Evolutionary conservation across 441 rosid species (phyloP), one percentile per base, ranked within the genome.

Genomic region (Geranium incanum): DNA sequence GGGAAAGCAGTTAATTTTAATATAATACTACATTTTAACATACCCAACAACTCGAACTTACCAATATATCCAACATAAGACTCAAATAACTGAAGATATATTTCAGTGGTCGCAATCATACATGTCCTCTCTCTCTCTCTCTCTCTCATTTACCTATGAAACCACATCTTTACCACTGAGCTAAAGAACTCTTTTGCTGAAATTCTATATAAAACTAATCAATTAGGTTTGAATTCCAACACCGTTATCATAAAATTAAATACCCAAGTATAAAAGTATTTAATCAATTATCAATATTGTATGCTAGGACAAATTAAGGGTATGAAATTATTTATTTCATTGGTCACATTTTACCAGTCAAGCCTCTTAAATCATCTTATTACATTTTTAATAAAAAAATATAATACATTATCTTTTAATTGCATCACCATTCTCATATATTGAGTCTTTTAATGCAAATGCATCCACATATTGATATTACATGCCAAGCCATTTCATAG

Each of bases 401-500:
- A 13, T 65, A 65, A 64, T 13, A 3, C 9, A 64, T 64, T 64
- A 23, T 62, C 5, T 62, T 62, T 62, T n/a, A 62, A 62, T 11
- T 4, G 15, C 37, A 62, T 62, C 37, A 62, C 65, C 21, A 21
- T 21, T 60, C 21, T 21, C 65, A 60, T 60, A 60, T 21, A 21
- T 21, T 19, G 65, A 8, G 7, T 23, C 37, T 38, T 5, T 23
- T 62, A 62, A 21, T 23, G 37, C 66, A 62, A 62, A 62, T 62
- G 66, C 66, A 62, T 62, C 15, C 66, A 62, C 37, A 23, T 21
- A 23, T 62, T 62, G 66, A 28, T 57, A 57, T 62, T 62, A 38
- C 37, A 62, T 23, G 37, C 38, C 66, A 62, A 62, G 37, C 37
- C 66, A 23, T 23, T 62, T 23, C 66, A 9, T 60, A 60, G 11